A percentile compares a stretch with the other conserved stretches of the same genome.
phyloP scores from a whole-genome alignment of 768 basidiomycete species.

The Pulveroboletus sp. region DNA sequence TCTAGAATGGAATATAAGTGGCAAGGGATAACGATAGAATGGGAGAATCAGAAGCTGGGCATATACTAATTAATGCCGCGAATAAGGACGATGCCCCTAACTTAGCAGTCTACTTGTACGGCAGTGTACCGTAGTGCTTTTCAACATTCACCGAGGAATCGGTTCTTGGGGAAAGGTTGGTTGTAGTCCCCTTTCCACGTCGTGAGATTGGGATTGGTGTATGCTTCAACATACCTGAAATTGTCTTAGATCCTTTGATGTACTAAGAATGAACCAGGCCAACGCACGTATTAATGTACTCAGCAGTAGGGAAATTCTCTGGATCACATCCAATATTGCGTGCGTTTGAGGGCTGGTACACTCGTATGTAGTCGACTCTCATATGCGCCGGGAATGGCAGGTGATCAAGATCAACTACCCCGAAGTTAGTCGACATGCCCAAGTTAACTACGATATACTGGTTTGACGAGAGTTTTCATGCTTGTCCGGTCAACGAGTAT shows the following conservation, averaged over 20 bases:
- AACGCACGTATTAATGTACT: slow-evolving; percentile 61
- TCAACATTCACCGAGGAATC: slow-evolving; percentile 40
- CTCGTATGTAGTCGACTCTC: slow-evolving; percentile 55
- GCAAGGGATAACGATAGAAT: not conserved
- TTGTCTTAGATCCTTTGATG: not conserved
- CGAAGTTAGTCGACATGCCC: slow-evolving; percentile 60
- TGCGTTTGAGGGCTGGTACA: slow-evolving; percentile 63
- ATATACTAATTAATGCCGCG: not conserved
- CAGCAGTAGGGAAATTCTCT: slow-evolving; percentile 57
- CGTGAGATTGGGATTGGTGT: slow-evolving; percentile 53
- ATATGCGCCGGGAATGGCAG: slow-evolving; percentile 48
- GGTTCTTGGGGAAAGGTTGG: slow-evolving; percentile 49
- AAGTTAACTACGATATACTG: slow-evolving; percentile 54
- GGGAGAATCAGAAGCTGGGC: not conserved
- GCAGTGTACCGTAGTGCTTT: not conserved
- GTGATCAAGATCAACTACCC: slow-evolving; percentile 48
- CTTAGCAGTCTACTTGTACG: not conserved
- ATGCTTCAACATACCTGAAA: slow-evolving; percentile 58
- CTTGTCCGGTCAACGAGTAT: not conserved
- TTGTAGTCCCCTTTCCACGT: slow-evolving; percentile 41
- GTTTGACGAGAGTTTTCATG: slow-evolving; percentile 1
- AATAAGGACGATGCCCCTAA: not conserved
- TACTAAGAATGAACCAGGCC: not conserved
- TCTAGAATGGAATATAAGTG: not conserved
- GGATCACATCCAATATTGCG: slow-evolving; percentile 75